Evolutionary conservation across 345 rosid genomes (phyloP), one percentile per base, ranked within the genome.

Genomic region (Crucihimalaya himalaica): DNA sequence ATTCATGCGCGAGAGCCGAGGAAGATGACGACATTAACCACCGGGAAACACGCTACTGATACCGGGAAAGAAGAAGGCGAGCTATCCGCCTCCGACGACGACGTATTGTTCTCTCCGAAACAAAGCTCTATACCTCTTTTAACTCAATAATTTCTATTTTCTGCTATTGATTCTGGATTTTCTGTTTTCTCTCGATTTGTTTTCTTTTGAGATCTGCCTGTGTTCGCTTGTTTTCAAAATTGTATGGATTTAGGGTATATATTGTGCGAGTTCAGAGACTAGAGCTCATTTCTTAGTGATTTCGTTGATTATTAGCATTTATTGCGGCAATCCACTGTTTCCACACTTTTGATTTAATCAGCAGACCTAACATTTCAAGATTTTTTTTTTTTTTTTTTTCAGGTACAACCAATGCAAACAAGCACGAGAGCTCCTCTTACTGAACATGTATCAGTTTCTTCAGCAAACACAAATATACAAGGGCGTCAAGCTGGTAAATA

Each of bases 21-120:
- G 45, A 63, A 55, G 57, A 77, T 51, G 77, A 71, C 68, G 57
- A 51, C 69, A 23, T 56, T 43, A 80, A 71, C 27, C 77, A 75
- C 54, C 35, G 55, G 77, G 13, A 70, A 68, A 56, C 63, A 37
- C 63, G 16, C 27, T 40, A 55, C 58, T 54, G 50, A 28, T 14
- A 11, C 76, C 13, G 78, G 67, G 32, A 84, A 84, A 78, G 98
- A 90, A 85, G 98, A 90, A 84, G 98, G 96, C 82, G 95, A 92
- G 77, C 88, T 92, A 72, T 84, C 94, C 55, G 74, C 85, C 63
- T 87, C 96, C 57, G 89, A 85, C 65, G 85, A 77, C 65, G 91
- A 81, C 50, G 92, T 82, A 83, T 46, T 59, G 6, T 52, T 50
- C 46, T 72, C 32, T 8, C 51, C 21, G 29, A 27, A 13, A 29